phyloP scores from a whole-genome alignment of 2,329 filamentous ascomycete genomes.

The Fusarium gaditjirri region DNA sequence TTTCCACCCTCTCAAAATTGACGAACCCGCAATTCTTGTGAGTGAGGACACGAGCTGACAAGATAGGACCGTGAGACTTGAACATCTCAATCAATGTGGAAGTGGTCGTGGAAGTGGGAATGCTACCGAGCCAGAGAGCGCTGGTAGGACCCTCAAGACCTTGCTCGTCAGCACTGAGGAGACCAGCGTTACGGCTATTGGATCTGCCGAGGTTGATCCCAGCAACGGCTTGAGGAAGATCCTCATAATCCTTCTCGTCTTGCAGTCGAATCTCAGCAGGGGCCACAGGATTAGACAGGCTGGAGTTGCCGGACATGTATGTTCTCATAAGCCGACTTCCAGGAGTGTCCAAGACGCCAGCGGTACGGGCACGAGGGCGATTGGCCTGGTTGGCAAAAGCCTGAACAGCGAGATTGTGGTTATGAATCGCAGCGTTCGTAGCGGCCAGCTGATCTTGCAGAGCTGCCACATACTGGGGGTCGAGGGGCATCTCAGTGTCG shows the following conservation, averaged over 20 bases:
- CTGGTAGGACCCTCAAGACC: constrained; percentile 90
- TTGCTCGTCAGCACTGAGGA: constrained; percentile 79
- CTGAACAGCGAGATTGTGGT: constrained; percentile 93
- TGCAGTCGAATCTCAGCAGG: constrained; percentile 78
- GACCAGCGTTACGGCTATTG: constrained; percentile 72
- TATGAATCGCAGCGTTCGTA: constrained; percentile 79
- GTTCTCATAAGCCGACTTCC: constrained; percentile 72
- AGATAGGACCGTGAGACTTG: constrained; percentile 88
- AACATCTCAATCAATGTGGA: constrained; percentile 96
- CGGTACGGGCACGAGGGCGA: constrained; percentile 88
- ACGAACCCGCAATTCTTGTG: constrained; percentile 99
- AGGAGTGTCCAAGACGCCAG: constrained; percentile 87
- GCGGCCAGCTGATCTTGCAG: constrained; percentile 71
- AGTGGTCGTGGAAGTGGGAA: constrained; percentile 95
- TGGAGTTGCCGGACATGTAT: constrained; percentile 78
- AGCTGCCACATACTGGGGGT: constrained; percentile 68
- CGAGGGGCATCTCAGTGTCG: constrained; percentile 62
- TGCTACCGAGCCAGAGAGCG: constrained; percentile 96
- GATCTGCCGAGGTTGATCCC: constrained; percentile 77
- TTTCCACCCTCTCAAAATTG: constrained; percentile 93
- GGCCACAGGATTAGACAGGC: constrained; percentile 78
- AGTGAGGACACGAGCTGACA: constrained; percentile 91
- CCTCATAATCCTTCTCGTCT: constrained; percentile 82
- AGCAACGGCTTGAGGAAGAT: constrained; percentile 83
- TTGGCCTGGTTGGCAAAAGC: constrained; percentile 88